Percentiles rank a stretch among this genome's conserved stretches.
Evolutionary conservation across 805 yeast species (phyloP).

Genomic region (Henningerozyma blattae): DNA sequence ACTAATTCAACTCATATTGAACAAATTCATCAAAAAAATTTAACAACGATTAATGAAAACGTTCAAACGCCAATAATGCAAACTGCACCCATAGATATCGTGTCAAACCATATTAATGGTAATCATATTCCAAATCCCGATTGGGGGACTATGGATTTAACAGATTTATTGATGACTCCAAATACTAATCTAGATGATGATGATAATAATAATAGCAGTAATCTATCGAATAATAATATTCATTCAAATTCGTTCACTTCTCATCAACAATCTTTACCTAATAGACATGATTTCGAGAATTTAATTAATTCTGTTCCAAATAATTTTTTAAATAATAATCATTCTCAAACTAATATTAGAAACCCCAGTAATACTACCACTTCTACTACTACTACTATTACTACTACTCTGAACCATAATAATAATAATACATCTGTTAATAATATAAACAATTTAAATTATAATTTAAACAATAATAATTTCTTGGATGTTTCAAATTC

Average conservation of each 20-base stretch:
- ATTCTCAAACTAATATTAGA: too few relatives aligned
- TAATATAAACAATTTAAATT: too few relatives aligned
- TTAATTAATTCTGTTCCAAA: not conserved
- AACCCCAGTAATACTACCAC: not conserved
- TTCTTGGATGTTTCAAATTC: too few relatives aligned
- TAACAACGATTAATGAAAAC: not conserved
- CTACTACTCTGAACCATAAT: not conserved
- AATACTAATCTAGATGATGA: not conserved
- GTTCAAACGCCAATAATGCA: not conserved
- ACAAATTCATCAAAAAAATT: too few relatives aligned
- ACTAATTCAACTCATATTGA: not conserved
- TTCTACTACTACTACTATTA: not conserved
- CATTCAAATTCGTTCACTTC: not conserved
- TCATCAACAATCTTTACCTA: too few relatives aligned
- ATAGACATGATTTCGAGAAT: too few relatives aligned
- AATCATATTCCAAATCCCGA: not conserved
- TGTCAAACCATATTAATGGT: too few relatives aligned
- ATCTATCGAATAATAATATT: too few relatives aligned
- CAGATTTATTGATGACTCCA: not conserved
- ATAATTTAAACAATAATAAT: not conserved
- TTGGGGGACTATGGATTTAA: not conserved
- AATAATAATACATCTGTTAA: too few relatives aligned
- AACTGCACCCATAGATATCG: not conserved
- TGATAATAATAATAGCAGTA: not conserved
- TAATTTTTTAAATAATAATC: too few relatives aligned